These are phyloP conservation scores for Dittrichia graveolens DNA, from an alignment of 129 eudicot genomes.

Conservation along the genomic window DNA sequence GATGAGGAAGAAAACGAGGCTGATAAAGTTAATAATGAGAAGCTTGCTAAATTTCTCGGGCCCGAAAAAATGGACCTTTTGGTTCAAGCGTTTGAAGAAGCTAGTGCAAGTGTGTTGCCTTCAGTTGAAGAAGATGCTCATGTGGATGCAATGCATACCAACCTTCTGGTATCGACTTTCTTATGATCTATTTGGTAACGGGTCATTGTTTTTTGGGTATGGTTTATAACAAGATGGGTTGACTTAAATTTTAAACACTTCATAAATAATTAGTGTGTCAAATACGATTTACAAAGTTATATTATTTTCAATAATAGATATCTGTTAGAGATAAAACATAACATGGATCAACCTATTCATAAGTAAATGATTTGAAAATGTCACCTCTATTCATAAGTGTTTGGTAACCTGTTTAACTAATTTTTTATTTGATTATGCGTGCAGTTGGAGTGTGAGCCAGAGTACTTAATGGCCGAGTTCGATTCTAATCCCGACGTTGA, in stretches of 20 bases:
- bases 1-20: slow-evolving; percentile 29
- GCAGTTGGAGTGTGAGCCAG: slow-evolving; percentile 95
- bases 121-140: slow-evolving; percentile 50
- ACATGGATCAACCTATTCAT: neutral
- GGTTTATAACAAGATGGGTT: neutral
- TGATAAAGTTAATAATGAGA: slow-evolving; percentile 50
- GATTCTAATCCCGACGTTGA: slow-evolving; percentile 85
- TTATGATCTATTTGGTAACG: neutral
- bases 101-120: slow-evolving; percentile 55
- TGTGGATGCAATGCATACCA: slow-evolving; percentile 66
- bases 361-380: neutral
- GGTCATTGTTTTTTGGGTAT: neutral
- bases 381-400: neutral
- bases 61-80: slow-evolving; percentile 47
- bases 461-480: slow-evolving; percentile 74
- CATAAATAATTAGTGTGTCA: neutral
- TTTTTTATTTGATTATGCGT: slow-evolving; percentile 18
- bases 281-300: neutral
- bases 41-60: slow-evolving; percentile 52
- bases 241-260: neutral
- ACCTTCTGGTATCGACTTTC: slow-evolving; percentile 55
- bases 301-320: neutral
- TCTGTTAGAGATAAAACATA: neutral
- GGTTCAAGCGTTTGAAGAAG: slow-evolving; percentile 71
- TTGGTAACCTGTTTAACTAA: slow-evolving; percentile 3